A percentile compares a stretch with the other conserved stretches of the same genome.
Evolutionary conservation across 2,329 filamentous ascomycete species (phyloP).

Genomic region (Aspergillus sp.): DNA sequence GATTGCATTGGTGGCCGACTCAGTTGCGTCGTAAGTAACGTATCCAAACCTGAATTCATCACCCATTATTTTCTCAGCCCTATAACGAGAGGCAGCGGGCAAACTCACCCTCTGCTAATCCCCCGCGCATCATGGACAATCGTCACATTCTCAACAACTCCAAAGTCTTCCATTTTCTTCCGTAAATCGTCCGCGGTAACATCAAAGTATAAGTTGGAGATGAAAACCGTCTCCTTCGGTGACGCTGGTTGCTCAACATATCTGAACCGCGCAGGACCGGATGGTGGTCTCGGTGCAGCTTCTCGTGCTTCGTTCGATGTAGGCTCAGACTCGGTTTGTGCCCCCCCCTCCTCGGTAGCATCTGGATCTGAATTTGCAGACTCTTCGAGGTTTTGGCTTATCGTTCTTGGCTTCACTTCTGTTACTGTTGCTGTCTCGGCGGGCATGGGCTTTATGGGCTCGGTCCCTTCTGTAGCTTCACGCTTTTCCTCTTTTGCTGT

Average conservation of each 20-base stretch:
- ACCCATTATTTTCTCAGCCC: not conserved
- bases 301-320: conserved; percentile 3
- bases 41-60: conserved; percentile 55
- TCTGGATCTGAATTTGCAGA: not conserved
- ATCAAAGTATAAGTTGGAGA: conserved; percentile 66
- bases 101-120: conserved; percentile 60
- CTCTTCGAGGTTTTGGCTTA: not conserved
- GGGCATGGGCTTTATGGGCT: no score
- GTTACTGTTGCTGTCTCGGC: not conserved
- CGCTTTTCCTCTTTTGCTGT: not conserved
- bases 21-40: conserved; percentile 51
- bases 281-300: conserved; percentile 3
- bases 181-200: conserved; percentile 55
- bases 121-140: conserved; percentile 57
- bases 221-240: conserved; percentile 50
- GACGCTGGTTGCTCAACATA: conserved; percentile 7
- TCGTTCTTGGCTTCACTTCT: not conserved
- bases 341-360: not conserved
- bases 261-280: conserved; percentile 5
- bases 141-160: conserved; percentile 46
- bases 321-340: not conserved
- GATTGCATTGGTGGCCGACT: conserved; percentile 51
- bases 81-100: not conserved
- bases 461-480: not conserved
- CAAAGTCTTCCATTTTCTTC: conserved; percentile 54